These are phyloP conservation scores for Fusarium multiceps DNA, from an alignment of 2,329 filamentous ascomycete genomes.

Conservation along the genomic window DNA sequence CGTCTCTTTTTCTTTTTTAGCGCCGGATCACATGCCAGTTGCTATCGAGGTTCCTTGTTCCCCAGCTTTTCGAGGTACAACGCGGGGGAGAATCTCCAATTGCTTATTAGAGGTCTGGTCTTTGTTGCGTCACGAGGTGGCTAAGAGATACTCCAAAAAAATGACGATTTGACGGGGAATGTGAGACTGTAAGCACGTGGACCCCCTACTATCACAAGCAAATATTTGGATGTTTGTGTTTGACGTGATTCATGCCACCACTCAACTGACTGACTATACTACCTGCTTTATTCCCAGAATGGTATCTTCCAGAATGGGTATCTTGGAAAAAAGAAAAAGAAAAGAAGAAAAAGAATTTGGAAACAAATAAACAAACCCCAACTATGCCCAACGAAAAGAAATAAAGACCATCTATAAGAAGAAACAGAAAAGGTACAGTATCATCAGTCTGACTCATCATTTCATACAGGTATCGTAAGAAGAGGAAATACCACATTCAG, in stretches of 20 bases:
- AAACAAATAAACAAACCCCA: conserved; percentile 12
- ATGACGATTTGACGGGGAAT: conserved; percentile 8
- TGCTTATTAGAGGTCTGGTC: background rate
- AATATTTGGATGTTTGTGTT: conserved; percentile 2
- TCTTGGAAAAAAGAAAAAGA: conserved; percentile 4
- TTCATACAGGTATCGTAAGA: conserved; percentile 27
- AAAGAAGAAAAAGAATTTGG: conserved; percentile 1
- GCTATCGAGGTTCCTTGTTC: conserved; percentile 1
- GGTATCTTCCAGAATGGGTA: conserved; percentile 1
- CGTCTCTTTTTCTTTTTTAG: conserved; percentile 12
- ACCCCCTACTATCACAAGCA: conserved; percentile 33
- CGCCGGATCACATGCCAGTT: conserved; percentile 48
- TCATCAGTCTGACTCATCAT: background rate
- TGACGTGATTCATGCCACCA: conserved; percentile 15
- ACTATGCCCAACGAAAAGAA: background rate
- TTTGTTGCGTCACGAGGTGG: conserved; percentile 39
- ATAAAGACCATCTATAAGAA: background rate
- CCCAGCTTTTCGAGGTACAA: conserved; percentile 40
- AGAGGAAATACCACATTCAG: conserved; percentile 20
- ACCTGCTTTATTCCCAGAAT: background rate
- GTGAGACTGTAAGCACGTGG: conserved; percentile 25
- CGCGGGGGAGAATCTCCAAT: conserved; percentile 30
- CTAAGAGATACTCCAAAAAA: conserved; percentile 26
- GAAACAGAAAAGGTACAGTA: background rate
- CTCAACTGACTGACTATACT: background rate